phyloP scores from a whole-genome alignment of 768 basidiomycete genomes.

The Floccularia luteovirens region DNA sequence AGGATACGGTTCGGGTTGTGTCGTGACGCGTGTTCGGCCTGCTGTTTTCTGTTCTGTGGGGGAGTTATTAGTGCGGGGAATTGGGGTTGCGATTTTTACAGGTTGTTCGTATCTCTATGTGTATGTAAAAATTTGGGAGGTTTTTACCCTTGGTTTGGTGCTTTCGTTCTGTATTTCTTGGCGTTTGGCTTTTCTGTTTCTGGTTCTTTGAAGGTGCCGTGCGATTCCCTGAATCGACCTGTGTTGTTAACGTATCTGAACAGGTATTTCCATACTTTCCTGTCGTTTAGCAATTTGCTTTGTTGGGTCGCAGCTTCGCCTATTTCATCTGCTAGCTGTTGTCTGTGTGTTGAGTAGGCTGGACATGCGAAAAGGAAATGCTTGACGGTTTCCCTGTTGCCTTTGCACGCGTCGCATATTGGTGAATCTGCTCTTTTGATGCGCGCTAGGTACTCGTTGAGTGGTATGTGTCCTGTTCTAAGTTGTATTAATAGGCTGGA shows the following conservation, averaged over 20 bases:
- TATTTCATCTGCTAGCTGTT: neutral
- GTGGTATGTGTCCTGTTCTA: slow-evolving; percentile 18
- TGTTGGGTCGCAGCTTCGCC: neutral
- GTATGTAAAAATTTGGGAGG: neutral
- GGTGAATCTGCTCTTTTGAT: slow-evolving; percentile 16
- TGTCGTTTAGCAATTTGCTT: neutral
- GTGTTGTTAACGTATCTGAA: neutral
- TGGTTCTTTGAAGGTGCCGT: neutral
- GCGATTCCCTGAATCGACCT: neutral
- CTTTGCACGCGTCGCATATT: slow-evolving; percentile 16
- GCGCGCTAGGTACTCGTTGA: slow-evolving; percentile 19
- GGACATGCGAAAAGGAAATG: slow-evolving; percentile 22
- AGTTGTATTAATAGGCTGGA: slow-evolving; percentile 20
- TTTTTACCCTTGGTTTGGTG: no score
- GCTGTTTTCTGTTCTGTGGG: neutral
- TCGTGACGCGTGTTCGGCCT: no score
- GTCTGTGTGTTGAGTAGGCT: slow-evolving; percentile 8
- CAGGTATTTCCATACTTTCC: neutral
- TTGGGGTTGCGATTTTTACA: neutral
- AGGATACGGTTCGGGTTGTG: no score
- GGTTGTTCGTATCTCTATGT: neutral
- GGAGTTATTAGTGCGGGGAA: neutral
- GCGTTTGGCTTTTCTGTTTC: no score
- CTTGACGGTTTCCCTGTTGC: slow-evolving; percentile 15
- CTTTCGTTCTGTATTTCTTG: no score